Conservation (phyloP, 2,329 filamentous ascomycete species). For the Xylariomycetidae sp. region DNA sequence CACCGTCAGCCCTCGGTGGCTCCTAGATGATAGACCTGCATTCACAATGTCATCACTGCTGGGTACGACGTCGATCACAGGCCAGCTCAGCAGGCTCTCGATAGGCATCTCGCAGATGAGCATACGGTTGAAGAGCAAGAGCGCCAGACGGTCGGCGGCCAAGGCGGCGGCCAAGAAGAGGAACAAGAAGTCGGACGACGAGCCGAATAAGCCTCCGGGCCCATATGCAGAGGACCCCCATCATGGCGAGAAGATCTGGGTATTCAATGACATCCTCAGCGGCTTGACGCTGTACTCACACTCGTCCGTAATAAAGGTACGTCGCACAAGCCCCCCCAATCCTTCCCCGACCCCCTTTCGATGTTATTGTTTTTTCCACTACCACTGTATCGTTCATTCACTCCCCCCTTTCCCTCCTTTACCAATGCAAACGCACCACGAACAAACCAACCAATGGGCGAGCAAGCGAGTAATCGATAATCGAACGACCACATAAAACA, state of each 20-base stretch:
- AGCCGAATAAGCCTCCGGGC: too few species aligned
- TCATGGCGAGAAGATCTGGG: constrained; percentile 56
- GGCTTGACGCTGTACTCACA: constrained; percentile 52
- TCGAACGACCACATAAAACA: constrained; percentile 1
- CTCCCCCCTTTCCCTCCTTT: not conserved
- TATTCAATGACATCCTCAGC: constrained; percentile 46
- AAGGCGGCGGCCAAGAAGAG: constrained; percentile 10
- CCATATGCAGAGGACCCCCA: too few species aligned
- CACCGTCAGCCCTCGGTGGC: too few species aligned
- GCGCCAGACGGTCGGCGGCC: constrained; percentile 4
- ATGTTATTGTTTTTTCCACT: too few species aligned
- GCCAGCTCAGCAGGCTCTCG: constrained; percentile 38
- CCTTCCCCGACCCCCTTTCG: too few species aligned
- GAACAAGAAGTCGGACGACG: constrained; percentile 13
- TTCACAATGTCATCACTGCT: too few species aligned
- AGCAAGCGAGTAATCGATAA: too few species aligned
- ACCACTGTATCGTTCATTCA: too few species aligned
- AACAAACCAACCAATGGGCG: too few species aligned
- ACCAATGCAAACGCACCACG: too few species aligned
- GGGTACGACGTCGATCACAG: too few species aligned
- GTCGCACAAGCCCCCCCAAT: constrained; percentile 14
- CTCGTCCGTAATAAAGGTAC: constrained; percentile 40
- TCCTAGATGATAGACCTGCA: too few species aligned
- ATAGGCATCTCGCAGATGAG: constrained; percentile 35
- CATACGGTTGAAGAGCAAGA: constrained; percentile 31